A percentile compares a stretch with the other conserved stretches of the same genome.
Conservation (phyloP, 371 early-diverging fungal species). For the Lichtheimia corymbifera region DNA sequence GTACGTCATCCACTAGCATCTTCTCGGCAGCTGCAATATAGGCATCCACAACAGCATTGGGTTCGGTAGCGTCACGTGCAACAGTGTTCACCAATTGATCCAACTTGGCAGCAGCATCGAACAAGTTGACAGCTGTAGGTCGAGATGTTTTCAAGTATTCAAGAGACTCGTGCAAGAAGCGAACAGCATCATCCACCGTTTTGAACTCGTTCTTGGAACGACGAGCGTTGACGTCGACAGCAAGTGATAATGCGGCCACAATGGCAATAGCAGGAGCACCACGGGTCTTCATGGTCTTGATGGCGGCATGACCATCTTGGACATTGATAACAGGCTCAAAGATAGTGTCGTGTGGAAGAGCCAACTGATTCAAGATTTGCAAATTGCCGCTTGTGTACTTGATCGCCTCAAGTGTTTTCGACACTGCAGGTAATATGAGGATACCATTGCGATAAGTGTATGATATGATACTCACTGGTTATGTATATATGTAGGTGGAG, state of each 20-base stretch:
- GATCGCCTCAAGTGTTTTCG: slow-evolving; percentile 74
- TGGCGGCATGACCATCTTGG: slow-evolving; percentile 84
- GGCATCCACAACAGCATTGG: slow-evolving; percentile 49
- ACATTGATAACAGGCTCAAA: slow-evolving; percentile 71
- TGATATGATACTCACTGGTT: no score
- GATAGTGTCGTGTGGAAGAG: slow-evolving; percentile 84
- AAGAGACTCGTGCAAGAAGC: slow-evolving; percentile 64
- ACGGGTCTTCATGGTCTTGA: slow-evolving; percentile 92
- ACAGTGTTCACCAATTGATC: slow-evolving; percentile 35
- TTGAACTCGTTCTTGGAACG: slow-evolving; percentile 33
- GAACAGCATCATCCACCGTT: slow-evolving; percentile 42
- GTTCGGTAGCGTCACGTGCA: slow-evolving; percentile 21
- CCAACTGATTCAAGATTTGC: slow-evolving; percentile 89
- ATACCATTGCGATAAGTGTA: no score
- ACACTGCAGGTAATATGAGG: slow-evolving; percentile 2
- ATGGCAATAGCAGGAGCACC: slow-evolving; percentile 98
- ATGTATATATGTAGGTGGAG: no score
- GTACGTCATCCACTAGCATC: slow-evolving; percentile 86
- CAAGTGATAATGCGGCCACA: slow-evolving; percentile 90
- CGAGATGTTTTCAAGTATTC: slow-evolving; percentile 87
- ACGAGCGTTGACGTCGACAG: slow-evolving; percentile 73
- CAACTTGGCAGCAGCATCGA: slow-evolving; percentile 86
- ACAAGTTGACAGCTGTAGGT: slow-evolving; percentile 96
- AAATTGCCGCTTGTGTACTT: slow-evolving; percentile 69
- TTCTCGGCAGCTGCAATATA: slow-evolving; percentile 78